Conservation (phyloP, 371 early-diverging fungal genomes). For the Lichtheimia hyalospora region DNA sequence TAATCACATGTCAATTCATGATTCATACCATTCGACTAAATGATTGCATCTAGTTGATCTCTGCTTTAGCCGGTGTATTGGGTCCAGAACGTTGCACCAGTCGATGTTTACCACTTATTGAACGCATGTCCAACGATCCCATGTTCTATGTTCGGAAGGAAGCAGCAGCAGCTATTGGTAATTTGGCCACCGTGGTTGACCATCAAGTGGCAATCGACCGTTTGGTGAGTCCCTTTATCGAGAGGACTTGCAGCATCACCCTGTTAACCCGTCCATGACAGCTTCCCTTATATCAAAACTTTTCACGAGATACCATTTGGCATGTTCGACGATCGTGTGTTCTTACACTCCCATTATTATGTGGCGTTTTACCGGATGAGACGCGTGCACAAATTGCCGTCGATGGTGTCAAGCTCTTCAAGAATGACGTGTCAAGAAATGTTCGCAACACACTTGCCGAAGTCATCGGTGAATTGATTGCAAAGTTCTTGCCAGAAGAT, state of each 20-base stretch:
- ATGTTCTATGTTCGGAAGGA: slow-evolving; percentile 66
- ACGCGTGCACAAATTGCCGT: slow-evolving; percentile 37
- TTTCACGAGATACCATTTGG: slow-evolving; percentile 61
- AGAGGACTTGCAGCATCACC: neutral
- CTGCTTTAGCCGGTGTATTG: slow-evolving; percentile 45
- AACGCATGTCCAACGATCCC: slow-evolving; percentile 44
- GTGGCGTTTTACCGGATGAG: slow-evolving; percentile 47
- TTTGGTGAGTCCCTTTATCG: slow-evolving; percentile 32
- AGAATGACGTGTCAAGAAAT: slow-evolving; percentile 57
- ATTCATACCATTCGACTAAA: neutral
- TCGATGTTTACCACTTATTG: slow-evolving; percentile 54
- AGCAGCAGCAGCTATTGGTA: slow-evolving; percentile 56
- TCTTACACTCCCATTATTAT: slow-evolving; percentile 46
- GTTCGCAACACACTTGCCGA: slow-evolving; percentile 62
- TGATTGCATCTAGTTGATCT: slow-evolving; percentile 43
- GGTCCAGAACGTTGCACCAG: slow-evolving; percentile 48
- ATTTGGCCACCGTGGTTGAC: slow-evolving; percentile 41
- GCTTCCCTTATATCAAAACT: slow-evolving; percentile 50
- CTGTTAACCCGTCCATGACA: slow-evolving; percentile 10
- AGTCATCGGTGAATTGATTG: slow-evolving; percentile 59
- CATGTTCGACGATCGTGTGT: slow-evolving; percentile 62
- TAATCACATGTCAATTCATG: slow-evolving; percentile 14
- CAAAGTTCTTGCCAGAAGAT: slow-evolving; percentile 49
- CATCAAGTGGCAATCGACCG: slow-evolving; percentile 40
- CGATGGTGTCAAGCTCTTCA: slow-evolving; percentile 48